Base-by-base conservation (phyloP, 2,329 filamentous ascomycete species). In the Periconia sp. region DNA sequence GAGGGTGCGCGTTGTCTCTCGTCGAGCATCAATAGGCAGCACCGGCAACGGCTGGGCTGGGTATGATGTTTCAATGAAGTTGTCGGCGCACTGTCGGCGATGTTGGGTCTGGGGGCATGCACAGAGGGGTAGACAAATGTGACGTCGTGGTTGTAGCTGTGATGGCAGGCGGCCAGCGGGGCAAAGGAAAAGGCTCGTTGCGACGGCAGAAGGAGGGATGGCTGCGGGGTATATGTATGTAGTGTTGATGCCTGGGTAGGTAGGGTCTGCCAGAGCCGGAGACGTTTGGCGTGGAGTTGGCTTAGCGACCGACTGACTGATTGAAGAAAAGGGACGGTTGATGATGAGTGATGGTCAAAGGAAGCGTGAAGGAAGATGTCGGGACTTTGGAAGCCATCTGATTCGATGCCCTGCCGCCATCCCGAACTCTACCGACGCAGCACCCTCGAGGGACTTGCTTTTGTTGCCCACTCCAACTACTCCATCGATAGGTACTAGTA, bases 1-100 rank as follows among this genome's bases (percentile, higher is more conserved):
- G 63, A 50, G 33, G 58, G 53, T 42, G 53, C 57, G 59, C 50
- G 58, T 44, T 65, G 63, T 37, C 58, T 60, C 56, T 65, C 62
- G 47, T 63, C 56, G 65, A 66, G 65, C 64, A 70, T 70, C 53
- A 61, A 67, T 27, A 40, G 45, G 31, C 23, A 14, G 41, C 52
- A 45, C 52, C 41, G 8, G 23, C 23, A 27, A 27, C 23, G 23
- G 23, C 23, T 27, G 8, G 23, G 23, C 23, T 3, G 23, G 23
- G 8, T 27, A 27, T 27, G 23, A 27, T 27, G 23, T 8, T 27
- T 27, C 23, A 27, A 27, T 27, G 23, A 27, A 27, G 35, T 41
- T 20, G 33, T 44, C 41, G 27, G 30, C 45, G 45, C 50, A 41
- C 52, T 42, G 46, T 45, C 49, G 53, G 44, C 45, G 49, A 40